A percentile compares a stretch with the other conserved stretches of the same genome.
Conservation (phyloP, 352 stramenopile species). For the Phytophthora fragariae region DNA sequence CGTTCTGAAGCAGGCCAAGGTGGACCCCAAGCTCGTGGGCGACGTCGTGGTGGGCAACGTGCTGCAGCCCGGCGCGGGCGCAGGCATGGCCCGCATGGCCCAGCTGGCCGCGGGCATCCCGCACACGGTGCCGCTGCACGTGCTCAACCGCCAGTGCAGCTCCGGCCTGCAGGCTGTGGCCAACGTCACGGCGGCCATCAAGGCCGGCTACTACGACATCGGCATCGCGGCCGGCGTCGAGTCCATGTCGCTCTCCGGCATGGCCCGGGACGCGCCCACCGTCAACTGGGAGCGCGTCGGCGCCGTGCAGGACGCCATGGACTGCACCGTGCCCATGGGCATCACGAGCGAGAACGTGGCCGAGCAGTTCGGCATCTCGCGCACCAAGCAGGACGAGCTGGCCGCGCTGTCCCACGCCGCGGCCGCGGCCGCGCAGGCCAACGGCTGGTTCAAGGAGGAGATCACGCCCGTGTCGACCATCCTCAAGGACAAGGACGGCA, state of each 20-base stretch:
- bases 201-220: conserved; percentile 87
- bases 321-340: conserved; percentile 88
- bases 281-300: conserved; percentile 70
- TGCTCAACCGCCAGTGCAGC: conserved; percentile 90
- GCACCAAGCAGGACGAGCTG: conserved; percentile 81
- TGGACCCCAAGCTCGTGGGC: conserved; percentile 79
- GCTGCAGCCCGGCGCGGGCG: conserved; percentile 78
- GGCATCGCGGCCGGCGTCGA: conserved; percentile 89
- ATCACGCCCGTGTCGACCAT: conserved; percentile 88
- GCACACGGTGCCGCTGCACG: conserved; percentile 74
- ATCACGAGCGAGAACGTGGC: conserved; percentile 91
- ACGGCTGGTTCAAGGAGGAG: conserved; percentile 89
- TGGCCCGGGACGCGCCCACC: conserved; percentile 58
- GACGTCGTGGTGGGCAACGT: conserved; percentile 91
- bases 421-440: conserved; percentile 70
- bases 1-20: conserved; percentile 83
- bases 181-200: conserved; percentile 77
- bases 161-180: conserved; percentile 89
- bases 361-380: conserved; percentile 77
- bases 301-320: conserved; percentile 72
- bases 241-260: conserved; percentile 82
- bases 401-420: conserved; percentile 82
- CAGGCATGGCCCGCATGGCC: conserved; percentile 83
- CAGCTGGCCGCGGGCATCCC: conserved; percentile 82
- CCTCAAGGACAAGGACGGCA: conserved; percentile 80